These are phyloP conservation scores for Tolypocladium endophyticum DNA, from an alignment of 2,329 filamentous ascomycete species.

Conservation along the genomic window DNA sequence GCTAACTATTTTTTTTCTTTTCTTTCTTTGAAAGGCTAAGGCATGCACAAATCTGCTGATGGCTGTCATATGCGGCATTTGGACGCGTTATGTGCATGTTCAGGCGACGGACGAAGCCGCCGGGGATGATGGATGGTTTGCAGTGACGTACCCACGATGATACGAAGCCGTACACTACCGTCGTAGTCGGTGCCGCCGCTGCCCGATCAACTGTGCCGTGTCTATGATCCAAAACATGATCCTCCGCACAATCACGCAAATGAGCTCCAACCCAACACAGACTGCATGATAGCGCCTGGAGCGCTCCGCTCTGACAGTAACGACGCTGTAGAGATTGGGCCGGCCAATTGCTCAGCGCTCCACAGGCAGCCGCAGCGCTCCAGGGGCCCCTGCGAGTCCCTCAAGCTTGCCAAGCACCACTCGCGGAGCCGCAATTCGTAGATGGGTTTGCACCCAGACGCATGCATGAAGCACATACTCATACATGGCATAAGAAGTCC, in stretches of 20 bases:
- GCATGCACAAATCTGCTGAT: background rate
- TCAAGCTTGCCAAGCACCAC: background rate
- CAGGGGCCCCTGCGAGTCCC: background rate
- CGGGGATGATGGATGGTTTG: background rate
- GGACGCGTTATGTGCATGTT: background rate
- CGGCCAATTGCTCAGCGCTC: background rate
- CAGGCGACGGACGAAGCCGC: background rate
- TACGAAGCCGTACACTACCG: background rate
- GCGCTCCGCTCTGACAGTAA: background rate
- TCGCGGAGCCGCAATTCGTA: background rate
- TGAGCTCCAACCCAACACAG: background rate
- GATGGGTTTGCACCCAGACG: background rate
- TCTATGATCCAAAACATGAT: slow-evolving; percentile 1
- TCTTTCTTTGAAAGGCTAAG: background rate
- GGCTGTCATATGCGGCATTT: background rate
- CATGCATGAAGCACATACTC: slow-evolving; percentile 1
- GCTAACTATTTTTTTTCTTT: background rate
- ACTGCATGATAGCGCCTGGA: background rate
- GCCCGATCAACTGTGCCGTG: background rate
- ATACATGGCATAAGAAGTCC: background rate
- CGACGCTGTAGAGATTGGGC: background rate
- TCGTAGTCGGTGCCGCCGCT: background rate
- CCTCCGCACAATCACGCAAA: background rate
- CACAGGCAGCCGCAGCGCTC: background rate
- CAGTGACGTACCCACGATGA: background rate